A percentile compares a stretch with the other conserved stretches of the same genome.
These are phyloP conservation scores for Russula sp. DNA, from an alignment of 768 basidiomycete genomes.

Conservation along the genomic window DNA sequence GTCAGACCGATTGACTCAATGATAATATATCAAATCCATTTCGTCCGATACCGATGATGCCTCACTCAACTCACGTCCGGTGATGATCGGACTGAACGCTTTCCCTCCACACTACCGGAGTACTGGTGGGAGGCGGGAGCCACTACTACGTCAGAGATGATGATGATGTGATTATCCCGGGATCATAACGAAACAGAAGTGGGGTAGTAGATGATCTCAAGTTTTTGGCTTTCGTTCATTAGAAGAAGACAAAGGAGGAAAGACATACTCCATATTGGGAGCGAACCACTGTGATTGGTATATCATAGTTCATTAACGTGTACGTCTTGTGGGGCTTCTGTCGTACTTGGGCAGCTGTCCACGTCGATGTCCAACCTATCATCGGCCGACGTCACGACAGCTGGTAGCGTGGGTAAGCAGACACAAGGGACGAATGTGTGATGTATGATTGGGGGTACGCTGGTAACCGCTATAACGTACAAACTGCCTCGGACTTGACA, in stretches of 20 bases:
- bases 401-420: not conserved
- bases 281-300: constrained; percentile 2
- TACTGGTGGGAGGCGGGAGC: not conserved
- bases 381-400: constrained; percentile 1
- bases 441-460: not conserved
- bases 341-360: constrained; percentile 12
- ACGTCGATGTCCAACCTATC: constrained; percentile 7
- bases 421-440: not conserved
- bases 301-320: not conserved
- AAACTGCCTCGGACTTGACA: not conserved
- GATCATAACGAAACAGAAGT: constrained; percentile 11
- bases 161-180: no score
- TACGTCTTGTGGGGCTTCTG: constrained; percentile 14
- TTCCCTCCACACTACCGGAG: not conserved
- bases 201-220: constrained; percentile 7
- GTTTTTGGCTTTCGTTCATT: not conserved
- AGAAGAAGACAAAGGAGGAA: constrained; percentile 15
- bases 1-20: constrained; percentile 1
- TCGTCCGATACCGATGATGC: constrained; percentile 10
- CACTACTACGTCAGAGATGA: no score
- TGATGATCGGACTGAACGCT: constrained; percentile 18
- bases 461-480: not conserved
- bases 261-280: constrained; percentile 16
- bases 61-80: constrained; percentile 4
- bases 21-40: not conserved